Percentiles rank a stretch among this genome's conserved stretches.
Evolutionary conservation across 1,139 yeast species (phyloP).

Genomic region (Yamadazyma atmosphaerica): DNA sequence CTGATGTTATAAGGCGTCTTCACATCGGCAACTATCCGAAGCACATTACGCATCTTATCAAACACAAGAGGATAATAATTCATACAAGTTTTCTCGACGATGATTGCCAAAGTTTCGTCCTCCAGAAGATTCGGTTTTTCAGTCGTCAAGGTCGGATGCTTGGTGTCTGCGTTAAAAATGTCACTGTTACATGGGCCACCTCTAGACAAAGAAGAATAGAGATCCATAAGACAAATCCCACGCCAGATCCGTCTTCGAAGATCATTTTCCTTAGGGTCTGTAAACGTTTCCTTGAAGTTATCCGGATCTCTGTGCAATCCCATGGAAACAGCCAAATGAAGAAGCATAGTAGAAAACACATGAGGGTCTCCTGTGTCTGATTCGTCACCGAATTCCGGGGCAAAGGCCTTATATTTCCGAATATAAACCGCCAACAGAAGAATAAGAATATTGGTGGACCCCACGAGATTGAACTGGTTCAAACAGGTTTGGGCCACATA

Average conservation of each 20-base stretch:
- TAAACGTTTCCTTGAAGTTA: conserved; percentile 27
- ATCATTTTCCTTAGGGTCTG: conserved; percentile 26
- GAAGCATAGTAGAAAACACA: conserved; percentile 36
- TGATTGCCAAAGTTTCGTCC: neutral
- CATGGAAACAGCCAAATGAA: conserved; percentile 43
- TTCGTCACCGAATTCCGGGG: conserved; percentile 53
- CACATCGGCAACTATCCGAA: neutral
- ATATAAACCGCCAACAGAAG: conserved; percentile 48
- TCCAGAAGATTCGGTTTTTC: conserved; percentile 21
- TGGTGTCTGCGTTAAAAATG: conserved; percentile 31
- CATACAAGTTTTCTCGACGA: neutral
- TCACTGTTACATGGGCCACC: conserved; percentile 36
- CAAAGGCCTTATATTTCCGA: conserved; percentile 38
- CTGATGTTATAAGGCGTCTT: neutral
- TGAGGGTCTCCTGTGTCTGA: conserved; percentile 49
- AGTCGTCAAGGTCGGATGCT: conserved; percentile 18
- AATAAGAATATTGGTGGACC: conserved; percentile 43
- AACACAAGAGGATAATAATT: neutral
- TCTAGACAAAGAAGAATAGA: conserved; percentile 30
- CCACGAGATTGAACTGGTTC: conserved; percentile 37
- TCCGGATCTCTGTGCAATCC: conserved; percentile 48
- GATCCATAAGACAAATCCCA: conserved; percentile 26
- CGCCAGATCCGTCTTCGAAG: conserved; percentile 39
- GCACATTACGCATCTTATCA: neutral
- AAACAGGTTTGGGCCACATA: conserved; percentile 39